Evolutionary conservation across 805 yeast genomes (phyloP), one percentile per base, ranked within the genome.

Genomic region (Cyberlindnera maritima): DNA sequence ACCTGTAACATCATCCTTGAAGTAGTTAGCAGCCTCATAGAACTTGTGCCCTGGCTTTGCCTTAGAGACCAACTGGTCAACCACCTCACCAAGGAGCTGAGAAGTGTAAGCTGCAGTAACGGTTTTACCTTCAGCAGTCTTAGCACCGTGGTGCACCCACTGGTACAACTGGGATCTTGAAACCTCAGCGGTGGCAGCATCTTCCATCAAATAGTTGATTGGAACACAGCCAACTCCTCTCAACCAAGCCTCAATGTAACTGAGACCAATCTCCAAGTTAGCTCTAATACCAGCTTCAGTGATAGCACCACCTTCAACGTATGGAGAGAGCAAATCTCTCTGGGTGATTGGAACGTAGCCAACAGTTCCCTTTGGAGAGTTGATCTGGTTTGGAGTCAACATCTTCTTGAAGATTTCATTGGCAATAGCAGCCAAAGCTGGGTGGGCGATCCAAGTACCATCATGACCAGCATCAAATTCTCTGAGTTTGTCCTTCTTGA

Each of bases 391-490:
- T 53, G 91, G 87, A 34, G 91, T 86, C 51, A 88, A 86, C 90
- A 86, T 85, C 62, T 83, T 79, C 60, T 77, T 76, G 70, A 86
- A 86, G 12, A 85, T 88, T 56, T 77, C 75, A 60, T 83, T 75
- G 44, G 88, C 90, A 54, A 85, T 80, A 10, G 83, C 77, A 20
- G 86, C 87, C 64, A 86, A 73, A 18, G 90, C 91, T 11, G 95
- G 95, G 62, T 86, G 94, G 5, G 92, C 92, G 62, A 86, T 86
- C 95, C 95, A 86, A 47, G 92, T 84, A 42, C 94, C 90, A 69
- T 86, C 94, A 67, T 88, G 89, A 43, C 94, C 94, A 41, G 85
- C 83, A 38, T 72, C 66, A 39, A 85, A 83, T 67, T 86, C 95
- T 60, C 94, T 73, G 54, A 82, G 75, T 67, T 86, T 86, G 66